Base-by-base conservation (phyloP, 768 basidiomycete genomes). In the Termitomyces sp. region DNA sequence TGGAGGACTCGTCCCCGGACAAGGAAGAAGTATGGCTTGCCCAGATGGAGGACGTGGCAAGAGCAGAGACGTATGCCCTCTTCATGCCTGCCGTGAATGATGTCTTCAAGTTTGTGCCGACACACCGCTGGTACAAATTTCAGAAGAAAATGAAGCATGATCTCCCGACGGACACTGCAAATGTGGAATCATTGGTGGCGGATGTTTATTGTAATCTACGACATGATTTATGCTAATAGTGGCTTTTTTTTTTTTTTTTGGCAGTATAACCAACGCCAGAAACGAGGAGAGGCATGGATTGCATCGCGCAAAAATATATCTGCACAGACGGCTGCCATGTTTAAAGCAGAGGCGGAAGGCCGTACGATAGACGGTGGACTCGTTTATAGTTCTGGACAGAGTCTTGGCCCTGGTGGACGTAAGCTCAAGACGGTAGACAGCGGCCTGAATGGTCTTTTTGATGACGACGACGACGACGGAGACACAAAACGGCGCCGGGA, bases 101-200 rank as follows among this genome's bases (percentile, higher is more conserved):
- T 57, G 79, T 86, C 38, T 95, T 95, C 79, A 87, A 90, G 66
- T 92, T 95, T 71, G 87, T 95, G 11, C 88, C 92, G 14, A 85
- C 90, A 5, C 84, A 92, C 68, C 81, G 92, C 43, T 95, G 90
- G 90, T 95, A 95, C 78, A 92, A 92, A 71, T 94, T 94, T 68
- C 90, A 90, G 73, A 92, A 92, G 77, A 86, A 85, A 63, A 80
- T 89, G 42, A 87, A 85, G 64, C 85, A 92, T 64, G 80, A 84
- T 65, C 74, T 90, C 16, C 87, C 86, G 43, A 82, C 82, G 40
- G 77, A 77, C 78, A 71, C 89, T 76, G 73, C 85, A 77, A 73
- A 87, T 76, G 64, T 92, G 81, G 80, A 84, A 77, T 65, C 75
- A 80, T 71, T 90, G 84, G 81, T 73, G 76, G 69, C 58, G 43